phyloP scores from a whole-genome alignment of 371 early-diverging fungal species.

The Quaeritorhiza haematococci region DNA sequence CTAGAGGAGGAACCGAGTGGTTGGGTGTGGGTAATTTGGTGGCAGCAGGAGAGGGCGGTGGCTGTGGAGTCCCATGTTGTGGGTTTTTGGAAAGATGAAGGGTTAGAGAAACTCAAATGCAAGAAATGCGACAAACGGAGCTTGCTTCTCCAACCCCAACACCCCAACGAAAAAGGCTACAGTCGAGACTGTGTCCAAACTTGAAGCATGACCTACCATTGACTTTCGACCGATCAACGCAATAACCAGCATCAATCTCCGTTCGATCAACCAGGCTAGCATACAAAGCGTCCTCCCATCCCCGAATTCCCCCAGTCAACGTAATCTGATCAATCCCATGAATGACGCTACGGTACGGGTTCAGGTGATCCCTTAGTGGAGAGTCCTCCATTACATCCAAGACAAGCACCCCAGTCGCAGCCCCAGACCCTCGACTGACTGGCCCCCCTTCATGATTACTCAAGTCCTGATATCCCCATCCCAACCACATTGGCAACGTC shows the following conservation, averaged over 20 bases:
- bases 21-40: background rate
- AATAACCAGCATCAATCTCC: constrained; percentile 32
- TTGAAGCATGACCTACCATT: too few relatives aligned
- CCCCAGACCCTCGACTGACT: too few relatives aligned
- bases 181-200: too few relatives aligned
- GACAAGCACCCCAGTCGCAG: constrained; percentile 61
- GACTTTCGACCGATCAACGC: too few relatives aligned
- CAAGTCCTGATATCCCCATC: constrained; percentile 47
- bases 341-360: constrained; percentile 43
- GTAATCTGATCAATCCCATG: constrained; percentile 44
- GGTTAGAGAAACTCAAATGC: constrained; percentile 25
- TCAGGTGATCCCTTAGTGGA: constrained; percentile 46
- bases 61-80: too few relatives aligned
- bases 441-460: constrained; percentile 45
- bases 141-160: constrained; percentile 5
- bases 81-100: background rate
- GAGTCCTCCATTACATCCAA: constrained; percentile 52
- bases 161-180: constrained; percentile 5
- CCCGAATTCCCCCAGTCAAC: constrained; percentile 34
- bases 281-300: constrained; percentile 47
- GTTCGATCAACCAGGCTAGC: constrained; percentile 19
- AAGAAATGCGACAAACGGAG: constrained; percentile 10
- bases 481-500: constrained; percentile 45
- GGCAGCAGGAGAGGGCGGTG: too few relatives aligned
- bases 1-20: background rate